Evolutionary conservation across 2,329 filamentous ascomycete species (phyloP).

Genomic region (Nemania sp.): DNA sequence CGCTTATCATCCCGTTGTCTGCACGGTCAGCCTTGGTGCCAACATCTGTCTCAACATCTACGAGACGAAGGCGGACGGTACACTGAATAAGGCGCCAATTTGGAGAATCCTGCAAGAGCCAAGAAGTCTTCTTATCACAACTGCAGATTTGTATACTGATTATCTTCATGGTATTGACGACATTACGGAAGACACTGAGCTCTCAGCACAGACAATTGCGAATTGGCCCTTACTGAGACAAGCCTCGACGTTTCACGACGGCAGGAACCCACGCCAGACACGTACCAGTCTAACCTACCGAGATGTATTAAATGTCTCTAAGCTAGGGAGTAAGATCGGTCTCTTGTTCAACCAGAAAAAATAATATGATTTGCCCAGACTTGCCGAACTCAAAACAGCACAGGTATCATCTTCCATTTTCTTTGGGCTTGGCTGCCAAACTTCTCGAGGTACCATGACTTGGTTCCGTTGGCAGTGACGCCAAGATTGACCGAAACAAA

Average conservation of each 20-base stretch:
- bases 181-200: constrained; percentile 64
- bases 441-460: constrained; percentile 74
- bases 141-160: constrained; percentile 66
- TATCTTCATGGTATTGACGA: constrained; percentile 77
- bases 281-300: constrained; percentile 79
- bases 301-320: constrained; percentile 83
- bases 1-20: constrained; percentile 86
- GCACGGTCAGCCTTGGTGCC: constrained; percentile 83
- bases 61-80: constrained; percentile 62
- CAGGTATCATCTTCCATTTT: constrained; percentile 78
- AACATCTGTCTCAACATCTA: constrained; percentile 79
- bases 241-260: constrained; percentile 49
- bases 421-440: constrained; percentile 69
- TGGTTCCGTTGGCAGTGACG: constrained; percentile 77
- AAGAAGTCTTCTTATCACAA: constrained; percentile 76
- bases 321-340: constrained; percentile 69
- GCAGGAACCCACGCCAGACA: constrained; percentile 59
- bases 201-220: constrained; percentile 63
- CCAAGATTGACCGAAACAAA: constrained; percentile 83
- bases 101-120: constrained; percentile 79
- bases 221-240: constrained; percentile 73
- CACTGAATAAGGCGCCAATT: constrained; percentile 53
- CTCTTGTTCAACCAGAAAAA: constrained; percentile 43
- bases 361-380: constrained; percentile 36
- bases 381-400: constrained; percentile 54